Conservation (phyloP, 2,329 filamentous ascomycete species). For the Calonectria hongkongensis region DNA sequence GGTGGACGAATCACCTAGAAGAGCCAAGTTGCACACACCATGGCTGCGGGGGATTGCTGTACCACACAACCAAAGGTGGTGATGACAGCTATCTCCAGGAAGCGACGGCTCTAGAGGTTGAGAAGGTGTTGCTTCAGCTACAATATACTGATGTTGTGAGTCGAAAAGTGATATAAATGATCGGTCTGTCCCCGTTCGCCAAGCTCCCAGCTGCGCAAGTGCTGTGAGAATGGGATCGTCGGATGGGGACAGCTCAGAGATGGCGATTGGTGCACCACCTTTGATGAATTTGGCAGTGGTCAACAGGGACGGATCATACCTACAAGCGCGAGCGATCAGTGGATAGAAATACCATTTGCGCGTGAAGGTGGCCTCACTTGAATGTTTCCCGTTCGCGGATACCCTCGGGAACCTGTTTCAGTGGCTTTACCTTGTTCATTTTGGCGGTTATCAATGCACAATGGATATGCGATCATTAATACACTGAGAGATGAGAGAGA, state of each 20-base stretch:
- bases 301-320: conserved; percentile 6
- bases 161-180: conserved; percentile 72
- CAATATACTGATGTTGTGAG: conserved; percentile 66
- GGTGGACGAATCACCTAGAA: conserved; percentile 36
- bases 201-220: conserved; percentile 69
- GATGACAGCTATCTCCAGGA: conserved; percentile 32
- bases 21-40: conserved; percentile 56
- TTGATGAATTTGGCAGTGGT: conserved; percentile 14
- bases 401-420: conserved; percentile 1
- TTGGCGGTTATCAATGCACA: too few relatives aligned
- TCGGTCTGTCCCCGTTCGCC: conserved; percentile 64
- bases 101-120: conserved; percentile 58
- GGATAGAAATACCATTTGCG: too few relatives aligned
- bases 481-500: not conserved
- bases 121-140: conserved; percentile 69
- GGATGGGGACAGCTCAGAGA: conserved; percentile 52
- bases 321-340: not conserved
- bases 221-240: conserved; percentile 66
- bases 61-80: conserved; percentile 55
- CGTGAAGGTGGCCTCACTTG: not conserved
- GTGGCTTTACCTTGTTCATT: not conserved
- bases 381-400: conserved; percentile 13
- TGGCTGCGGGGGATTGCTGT: conserved; percentile 56
- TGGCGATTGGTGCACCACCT: conserved; percentile 52
- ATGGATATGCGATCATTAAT: not conserved